Evolutionary conservation across 768 basidiomycete species (phyloP), one percentile per base, ranked within the genome.

Genomic region (Suillus bovinus): DNA sequence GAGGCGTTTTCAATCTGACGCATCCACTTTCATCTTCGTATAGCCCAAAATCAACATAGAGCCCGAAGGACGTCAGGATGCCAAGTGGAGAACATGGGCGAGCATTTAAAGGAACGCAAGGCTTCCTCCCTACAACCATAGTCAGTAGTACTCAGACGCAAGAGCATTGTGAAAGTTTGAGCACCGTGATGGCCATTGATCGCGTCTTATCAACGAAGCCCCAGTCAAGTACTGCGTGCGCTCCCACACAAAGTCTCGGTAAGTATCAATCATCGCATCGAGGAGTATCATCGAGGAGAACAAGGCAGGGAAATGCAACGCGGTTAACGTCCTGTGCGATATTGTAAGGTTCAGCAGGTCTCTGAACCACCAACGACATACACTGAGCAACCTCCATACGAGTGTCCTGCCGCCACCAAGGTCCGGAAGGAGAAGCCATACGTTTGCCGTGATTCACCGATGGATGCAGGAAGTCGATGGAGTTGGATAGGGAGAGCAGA

Each of bases 331-430:
- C 16, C 89, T 92, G 64, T 14, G 24, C 29, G 22, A 27, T 10
- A 31, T 52, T 33, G 61, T 66, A 16, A 63, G 50, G 22, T 42
- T 31, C 34, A 46, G n/a, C 13, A 6, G 27, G 27, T 14, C 24
- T 39, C n/a, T 58, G 20, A 14, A 31, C 58, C 6, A 64, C 17
- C 54, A 59, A 61, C 14, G 60, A 79, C 91, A 69, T 70, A 93
- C 87, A 85, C 81, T 1, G 86, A 85, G 69, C 87, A 88, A 3
- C 91, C 94, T 24, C 95, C 93, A 60, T 91, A 87, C 0, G 93
- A 95, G 69, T 97, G 96, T 0, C 93, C 94, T 3, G 93, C 76
- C 4, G 79, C 86, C 29, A 94, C 78, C 3, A 94, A 67, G 22
- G 74, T 83, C 39, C 89, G 81, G 4, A 75, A 64, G 2, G 54